Conservation (phyloP, 2,329 filamentous ascomycete species). For the Arthrobotrys sphaeroides region DNA sequence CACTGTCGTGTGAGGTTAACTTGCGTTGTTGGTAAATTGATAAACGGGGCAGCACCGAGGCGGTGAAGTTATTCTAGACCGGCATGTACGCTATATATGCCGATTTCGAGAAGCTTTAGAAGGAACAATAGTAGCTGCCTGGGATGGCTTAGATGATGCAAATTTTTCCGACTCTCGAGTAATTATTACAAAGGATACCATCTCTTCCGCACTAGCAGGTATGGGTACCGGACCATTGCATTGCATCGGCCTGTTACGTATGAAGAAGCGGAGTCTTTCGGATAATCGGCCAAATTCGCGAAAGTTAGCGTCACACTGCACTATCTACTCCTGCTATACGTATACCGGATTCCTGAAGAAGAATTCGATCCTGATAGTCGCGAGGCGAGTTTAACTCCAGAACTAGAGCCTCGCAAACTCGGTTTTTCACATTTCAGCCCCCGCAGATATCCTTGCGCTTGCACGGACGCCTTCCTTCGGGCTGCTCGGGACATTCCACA, state of each 20-base stretch:
- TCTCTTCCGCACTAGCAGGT: not conserved
- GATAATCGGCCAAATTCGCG: slow-evolving; percentile 42
- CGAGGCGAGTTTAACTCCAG: not conserved
- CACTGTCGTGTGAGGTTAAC: slow-evolving; percentile 28
- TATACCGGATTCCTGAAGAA: slow-evolving; percentile 12
- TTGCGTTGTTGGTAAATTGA: slow-evolving; percentile 2
- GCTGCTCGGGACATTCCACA: not conserved
- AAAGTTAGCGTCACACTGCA: slow-evolving; percentile 14
- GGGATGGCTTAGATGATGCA: slow-evolving; percentile 16
- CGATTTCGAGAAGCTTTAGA: not conserved
- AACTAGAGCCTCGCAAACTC: too few relatives aligned
- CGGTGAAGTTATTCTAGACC: not conserved
- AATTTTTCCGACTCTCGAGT: slow-evolving; percentile 1
- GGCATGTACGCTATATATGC: not conserved
- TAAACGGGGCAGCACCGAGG: slow-evolving; percentile 11
- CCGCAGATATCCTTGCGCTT: not conserved
- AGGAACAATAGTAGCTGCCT: slow-evolving; percentile 28
- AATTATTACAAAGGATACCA: slow-evolving; percentile 37
- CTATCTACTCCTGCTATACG: not conserved
- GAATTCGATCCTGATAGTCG: not conserved
- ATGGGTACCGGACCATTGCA: too few relatives aligned
- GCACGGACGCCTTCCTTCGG: too few relatives aligned
- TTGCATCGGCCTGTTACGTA: slow-evolving; percentile 2
- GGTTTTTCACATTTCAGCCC: not conserved
- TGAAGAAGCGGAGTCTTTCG: slow-evolving; percentile 18